Evolutionary conservation across 148 eudicot genomes (phyloP).

Genomic region (Talinum fruticosum): DNA sequence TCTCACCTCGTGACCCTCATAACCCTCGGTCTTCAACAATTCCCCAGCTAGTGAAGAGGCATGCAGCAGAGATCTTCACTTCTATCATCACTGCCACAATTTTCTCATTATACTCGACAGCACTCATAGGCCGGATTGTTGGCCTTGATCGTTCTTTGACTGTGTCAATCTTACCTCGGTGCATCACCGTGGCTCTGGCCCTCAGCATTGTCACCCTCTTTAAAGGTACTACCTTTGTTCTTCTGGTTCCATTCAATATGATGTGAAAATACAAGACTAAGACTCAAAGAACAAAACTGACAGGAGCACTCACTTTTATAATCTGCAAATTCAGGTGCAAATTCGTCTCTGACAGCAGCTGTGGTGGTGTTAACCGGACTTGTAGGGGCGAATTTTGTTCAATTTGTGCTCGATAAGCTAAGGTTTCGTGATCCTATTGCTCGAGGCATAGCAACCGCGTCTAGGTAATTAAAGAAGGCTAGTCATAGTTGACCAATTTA

Average conservation of each 20-base stretch:
- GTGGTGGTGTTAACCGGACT: constrained; percentile 91
- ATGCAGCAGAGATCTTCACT: constrained; percentile 95
- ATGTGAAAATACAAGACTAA: neutral
- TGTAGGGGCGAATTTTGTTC: constrained; percentile 96
- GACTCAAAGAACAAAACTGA: neutral
- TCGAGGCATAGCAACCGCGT: constrained; percentile 96
- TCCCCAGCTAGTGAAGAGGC: constrained; percentile 91
- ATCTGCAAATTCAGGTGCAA: constrained; percentile 53
- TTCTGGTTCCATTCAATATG: neutral
- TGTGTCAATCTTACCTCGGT: constrained; percentile 84
- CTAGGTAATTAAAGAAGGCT: constrained; percentile 53
- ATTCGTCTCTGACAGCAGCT: constrained; percentile 93
- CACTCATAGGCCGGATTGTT: constrained; percentile 77
- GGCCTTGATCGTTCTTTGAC: constrained; percentile 78
- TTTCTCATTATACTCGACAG: constrained; percentile 91
- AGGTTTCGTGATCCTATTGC: constrained; percentile 88
- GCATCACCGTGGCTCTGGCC: constrained; percentile 97
- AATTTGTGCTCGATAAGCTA: constrained; percentile 72
- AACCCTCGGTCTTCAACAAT: constrained; percentile 4
- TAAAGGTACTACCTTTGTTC: constrained; percentile 48
- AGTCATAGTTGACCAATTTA: neutral
- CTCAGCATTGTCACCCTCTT: constrained; percentile 91
- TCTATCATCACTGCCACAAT: constrained; percentile 71
- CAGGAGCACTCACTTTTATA: neutral
- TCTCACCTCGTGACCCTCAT: no score